These are phyloP conservation scores for Moniliophthora roreri DNA, from an alignment of 1,284 basidiomycete species.

Conservation along the genomic window DNA sequence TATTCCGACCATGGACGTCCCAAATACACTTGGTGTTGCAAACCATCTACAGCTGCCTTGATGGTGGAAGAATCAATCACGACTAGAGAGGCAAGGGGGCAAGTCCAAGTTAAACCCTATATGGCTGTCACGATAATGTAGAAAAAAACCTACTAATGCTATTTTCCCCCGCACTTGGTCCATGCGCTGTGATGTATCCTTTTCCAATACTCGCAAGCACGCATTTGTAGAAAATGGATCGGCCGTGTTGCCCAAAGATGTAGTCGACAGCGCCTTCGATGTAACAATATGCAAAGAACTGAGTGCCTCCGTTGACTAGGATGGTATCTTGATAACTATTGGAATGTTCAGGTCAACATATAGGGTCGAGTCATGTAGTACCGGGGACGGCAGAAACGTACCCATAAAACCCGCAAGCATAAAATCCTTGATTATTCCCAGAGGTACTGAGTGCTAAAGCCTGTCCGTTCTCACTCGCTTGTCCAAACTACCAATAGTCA, in stretches of 20 bases:
- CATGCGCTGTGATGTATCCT: conserved; percentile 30
- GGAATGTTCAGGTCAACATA: neutral
- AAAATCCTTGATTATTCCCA: conserved; percentile 25
- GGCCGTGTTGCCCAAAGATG: conserved; percentile 31
- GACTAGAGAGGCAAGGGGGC: conserved; percentile 15
- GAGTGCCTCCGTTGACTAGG: conserved; percentile 28
- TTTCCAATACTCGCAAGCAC: conserved; percentile 28
- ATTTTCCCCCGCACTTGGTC: conserved; percentile 18
- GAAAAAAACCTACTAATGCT: conserved; percentile 15
- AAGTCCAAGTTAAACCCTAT: neutral
- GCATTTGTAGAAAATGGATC: conserved; percentile 30
- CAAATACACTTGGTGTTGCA: conserved; percentile 26
- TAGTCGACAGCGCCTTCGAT: conserved; percentile 36
- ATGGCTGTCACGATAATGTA: neutral
- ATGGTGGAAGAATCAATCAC: conserved; percentile 27
- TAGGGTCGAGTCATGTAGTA: no score
- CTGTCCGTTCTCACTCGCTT: conserved; percentile 14
- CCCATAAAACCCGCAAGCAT: conserved; percentile 24
- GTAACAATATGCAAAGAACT: conserved; percentile 30
- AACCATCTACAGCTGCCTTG: conserved; percentile 18
- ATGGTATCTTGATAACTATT: conserved; percentile 30
- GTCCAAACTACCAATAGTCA: conserved; percentile 7
- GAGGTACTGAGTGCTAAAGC: conserved; percentile 29
- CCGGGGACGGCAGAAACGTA: conserved; percentile 5
- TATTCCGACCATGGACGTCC: conserved; percentile 31